Conservation (phyloP, 169 alveolate species). For the Plasmodium vinckei region DNA sequence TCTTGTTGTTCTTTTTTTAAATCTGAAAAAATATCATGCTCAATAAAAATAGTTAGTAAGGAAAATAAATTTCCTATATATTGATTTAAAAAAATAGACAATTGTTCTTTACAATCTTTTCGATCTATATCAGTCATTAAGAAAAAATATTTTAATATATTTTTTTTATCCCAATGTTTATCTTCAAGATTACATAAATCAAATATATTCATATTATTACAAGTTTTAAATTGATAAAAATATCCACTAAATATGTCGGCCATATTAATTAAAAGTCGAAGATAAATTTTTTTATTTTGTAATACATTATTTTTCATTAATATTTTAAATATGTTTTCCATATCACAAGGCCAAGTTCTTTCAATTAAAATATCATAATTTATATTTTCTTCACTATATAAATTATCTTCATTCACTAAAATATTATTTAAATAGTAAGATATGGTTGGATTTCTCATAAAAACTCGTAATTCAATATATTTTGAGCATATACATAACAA, state of each 20-base stretch:
- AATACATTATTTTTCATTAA: slow-evolving; percentile 44
- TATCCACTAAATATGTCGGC: slow-evolving; percentile 73
- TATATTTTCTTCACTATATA: slow-evolving; percentile 46
- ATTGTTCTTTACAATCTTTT: slow-evolving; percentile 51
- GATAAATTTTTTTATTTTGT: slow-evolving; percentile 59
- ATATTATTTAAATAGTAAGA: slow-evolving; percentile 28
- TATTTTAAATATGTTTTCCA: slow-evolving; percentile 56
- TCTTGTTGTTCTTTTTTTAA: slow-evolving; percentile 67
- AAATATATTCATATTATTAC: slow-evolving; percentile 19
- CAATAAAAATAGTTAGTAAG: slow-evolving; percentile 18
- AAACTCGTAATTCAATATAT: slow-evolving; percentile 10
- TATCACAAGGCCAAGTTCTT: slow-evolving; percentile 55
- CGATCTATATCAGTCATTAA: slow-evolving; percentile 24
- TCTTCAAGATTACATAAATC: slow-evolving; percentile 42
- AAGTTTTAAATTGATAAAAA: slow-evolving; percentile 36
- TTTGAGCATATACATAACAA: slow-evolving; percentile 37
- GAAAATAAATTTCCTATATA: slow-evolving; percentile 32
- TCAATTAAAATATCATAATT: slow-evolving; percentile 70
- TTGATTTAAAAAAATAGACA: slow-evolving; percentile 5
- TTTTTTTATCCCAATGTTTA: slow-evolving; percentile 67
- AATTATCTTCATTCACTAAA: slow-evolving; percentile 48
- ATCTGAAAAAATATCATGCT: slow-evolving; percentile 43
- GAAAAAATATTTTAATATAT: slow-evolving; percentile 40
- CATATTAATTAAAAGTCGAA: slow-evolving; percentile 61
- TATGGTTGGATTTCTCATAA: slow-evolving; percentile 43